Evolutionary conservation across 305 asterid genomes (phyloP), one percentile per base, ranked within the genome.

Genomic region (Withania somnifera): DNA sequence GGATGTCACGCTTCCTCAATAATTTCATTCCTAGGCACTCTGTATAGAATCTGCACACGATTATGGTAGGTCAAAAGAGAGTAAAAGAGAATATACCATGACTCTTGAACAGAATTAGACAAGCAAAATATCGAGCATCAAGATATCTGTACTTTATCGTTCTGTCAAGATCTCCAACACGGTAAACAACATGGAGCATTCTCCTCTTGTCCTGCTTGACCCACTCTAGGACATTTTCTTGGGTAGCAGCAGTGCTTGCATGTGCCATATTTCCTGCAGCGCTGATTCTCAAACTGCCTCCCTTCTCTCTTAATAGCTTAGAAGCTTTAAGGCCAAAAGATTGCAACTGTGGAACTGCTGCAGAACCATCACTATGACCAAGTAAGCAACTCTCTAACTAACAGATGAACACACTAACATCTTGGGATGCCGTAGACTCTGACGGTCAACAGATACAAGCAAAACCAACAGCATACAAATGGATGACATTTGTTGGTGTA

Each of bases 21-120:
- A 97, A 91, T 84, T 97, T 97, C 99, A 94, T 97, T 51, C 99
- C 99, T 63, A 97, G 88, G 82, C 98, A 97, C 87, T 97, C 98
- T 0, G 98, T 92, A 90, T 97, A 97, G 92, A 97, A 97, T 85
- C 99, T 94, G 92, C 89, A 88, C 78, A 81, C 79, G 26, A 9
- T 47, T 47, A 73, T 2, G 4, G 60, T 24, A 47, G 56, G 60
- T 73, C 30, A 73, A 15, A 73, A 47, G 79, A 73, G 42, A 30
- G 58, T 14, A 24, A 47, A 2, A 73, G 79, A 73, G 36, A 47
- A 15, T 34, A 73, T 24, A 71, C 19, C 40, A 7, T 45, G 58
- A 22, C 38, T 82, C 1, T 47, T 73, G 6, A 73, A 73, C 24
- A 71, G 58, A 24, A 45, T 4, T 0, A 84, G 84, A 52, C 66